Evolutionary conservation across 805 yeast genomes (phyloP).

Genomic region (Yarrowia hollandica): DNA sequence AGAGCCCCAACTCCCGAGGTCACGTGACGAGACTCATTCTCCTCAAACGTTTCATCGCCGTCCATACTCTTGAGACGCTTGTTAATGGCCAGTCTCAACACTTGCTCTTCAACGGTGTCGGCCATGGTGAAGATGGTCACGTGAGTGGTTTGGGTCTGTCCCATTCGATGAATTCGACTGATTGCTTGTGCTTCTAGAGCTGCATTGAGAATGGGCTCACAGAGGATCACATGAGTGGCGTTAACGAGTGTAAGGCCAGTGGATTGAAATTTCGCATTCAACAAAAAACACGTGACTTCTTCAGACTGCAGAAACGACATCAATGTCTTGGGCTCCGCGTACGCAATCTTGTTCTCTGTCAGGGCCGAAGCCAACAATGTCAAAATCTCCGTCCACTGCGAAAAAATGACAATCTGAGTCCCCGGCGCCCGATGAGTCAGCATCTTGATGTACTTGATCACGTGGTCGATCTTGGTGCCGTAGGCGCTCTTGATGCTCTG

Average conservation of each 20-base stretch:
- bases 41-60: constrained; percentile 21
- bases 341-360: constrained; percentile 54
- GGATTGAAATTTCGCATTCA: constrained; percentile 84
- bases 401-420: constrained; percentile 81
- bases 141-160: constrained; percentile 75
- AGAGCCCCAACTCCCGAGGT: constrained; percentile 2
- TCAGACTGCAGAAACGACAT: background rate
- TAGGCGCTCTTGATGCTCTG: constrained; percentile 48
- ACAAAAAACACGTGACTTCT: constrained; percentile 72
- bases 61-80: constrained; percentile 47
- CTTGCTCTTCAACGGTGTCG: constrained; percentile 86
- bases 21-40: constrained; percentile 6
- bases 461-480: constrained; percentile 86
- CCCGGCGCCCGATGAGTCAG: constrained; percentile 56
- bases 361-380: constrained; percentile 67
- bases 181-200: constrained; percentile 90
- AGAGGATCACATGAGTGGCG: constrained; percentile 87
- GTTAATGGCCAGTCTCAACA: constrained; percentile 65
- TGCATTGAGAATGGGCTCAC: constrained; percentile 89
- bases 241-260: constrained; percentile 87
- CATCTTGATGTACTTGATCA: constrained; percentile 69
- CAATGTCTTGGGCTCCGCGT: constrained; percentile 47
- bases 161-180: constrained; percentile 88
- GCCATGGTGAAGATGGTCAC: constrained; percentile 91
- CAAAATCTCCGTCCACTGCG: constrained; percentile 84